Base-by-base conservation (phyloP, 2,329 filamentous ascomycete species). In the Grosmannia penicillata region DNA sequence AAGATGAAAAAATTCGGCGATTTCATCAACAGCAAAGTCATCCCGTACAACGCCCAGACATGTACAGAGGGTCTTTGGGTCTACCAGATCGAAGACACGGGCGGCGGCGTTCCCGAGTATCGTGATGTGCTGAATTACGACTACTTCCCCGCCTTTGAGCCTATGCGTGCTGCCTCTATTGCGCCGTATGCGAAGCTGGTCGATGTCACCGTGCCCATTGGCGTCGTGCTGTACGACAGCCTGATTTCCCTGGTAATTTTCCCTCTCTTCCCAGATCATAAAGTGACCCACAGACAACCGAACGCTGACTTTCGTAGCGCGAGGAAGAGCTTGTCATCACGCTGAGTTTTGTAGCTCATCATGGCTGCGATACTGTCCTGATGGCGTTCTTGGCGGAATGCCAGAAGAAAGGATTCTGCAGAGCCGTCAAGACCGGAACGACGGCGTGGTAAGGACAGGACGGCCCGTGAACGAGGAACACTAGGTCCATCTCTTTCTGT, bases 31-130 rank as follows among this genome's bases (percentile, higher is more conserved):
- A 10, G 13, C 24, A 5, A 39, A 13, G 21, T 39, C 2, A 8
- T 39, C 5, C 37, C 37, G 8, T 34, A 3, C 18, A n/a, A 24
- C 26, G 11, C 10, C 15, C 6, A 33, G 8, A 39, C 37, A 13
- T 39, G 37, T 17, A 22, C 37, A 1, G 37, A 39, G 25, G 37
- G 37, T 15, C 25, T 39, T 17, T 39, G 37, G 37, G 31, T 39
- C 17, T 39, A 39, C 31, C 37, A 39, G 31, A 39, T 39, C 19
- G 37, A 33, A n/a, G 37, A 39, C n/a, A 39, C 37, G 3, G 37
- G 37, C 14, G 37, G 37, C 17, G 37, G 37, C 23, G 37, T 39
- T 15, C 37, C 37, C 8, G 37, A 39, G 25, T 39, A 39, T 18
- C 23, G 37, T 17, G 37, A 39, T 4, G 37, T 39, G n/a, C 37